Percentiles rank a stretch among this genome's conserved stretches.
phyloP scores from a whole-genome alignment of 2,329 filamentous ascomycete species.

The Colletotrichum horii region DNA sequence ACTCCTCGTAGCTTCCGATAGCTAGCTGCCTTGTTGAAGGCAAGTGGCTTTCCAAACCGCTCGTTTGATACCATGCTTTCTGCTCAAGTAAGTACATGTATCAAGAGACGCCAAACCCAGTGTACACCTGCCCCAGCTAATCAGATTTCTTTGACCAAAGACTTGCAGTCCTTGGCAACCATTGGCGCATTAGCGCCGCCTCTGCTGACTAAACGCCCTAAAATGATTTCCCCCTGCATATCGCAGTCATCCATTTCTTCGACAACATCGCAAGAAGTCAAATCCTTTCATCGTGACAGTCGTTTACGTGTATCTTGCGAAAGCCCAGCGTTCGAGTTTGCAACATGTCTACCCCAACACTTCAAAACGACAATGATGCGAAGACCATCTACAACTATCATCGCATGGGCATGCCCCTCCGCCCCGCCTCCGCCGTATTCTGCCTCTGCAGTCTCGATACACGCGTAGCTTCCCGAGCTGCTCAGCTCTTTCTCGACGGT shows the following conservation, averaged over 20 bases:
- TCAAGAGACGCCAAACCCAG: not conserved
- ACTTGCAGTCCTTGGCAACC: not conserved
- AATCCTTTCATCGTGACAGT: not conserved
- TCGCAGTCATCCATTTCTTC: not conserved
- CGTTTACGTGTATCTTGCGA: not conserved
- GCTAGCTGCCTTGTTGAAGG: not conserved
- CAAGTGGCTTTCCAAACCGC: not conserved
- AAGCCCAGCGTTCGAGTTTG: not conserved
- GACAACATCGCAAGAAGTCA: not conserved
- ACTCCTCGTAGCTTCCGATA: not conserved
- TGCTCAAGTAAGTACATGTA: not conserved
- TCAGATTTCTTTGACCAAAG: not conserved
- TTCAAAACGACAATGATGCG: conserved; percentile 33
- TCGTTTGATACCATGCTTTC: not conserved
- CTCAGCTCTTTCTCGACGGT: conserved; percentile 45
- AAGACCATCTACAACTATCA: conserved; percentile 48
- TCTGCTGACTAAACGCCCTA: not conserved
- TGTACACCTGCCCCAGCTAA: not conserved
- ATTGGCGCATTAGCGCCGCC: not conserved
- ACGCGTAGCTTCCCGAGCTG: conserved; percentile 46
- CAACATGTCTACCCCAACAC: not conserved
- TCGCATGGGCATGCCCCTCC: conserved; percentile 40
- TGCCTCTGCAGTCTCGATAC: conserved; percentile 52
- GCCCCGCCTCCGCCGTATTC: conserved; percentile 47
- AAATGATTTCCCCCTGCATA: not conserved